phyloP scores from a whole-genome alignment of 2,329 filamentous ascomycete genomes.

The Colletotrichum echinochloae region DNA sequence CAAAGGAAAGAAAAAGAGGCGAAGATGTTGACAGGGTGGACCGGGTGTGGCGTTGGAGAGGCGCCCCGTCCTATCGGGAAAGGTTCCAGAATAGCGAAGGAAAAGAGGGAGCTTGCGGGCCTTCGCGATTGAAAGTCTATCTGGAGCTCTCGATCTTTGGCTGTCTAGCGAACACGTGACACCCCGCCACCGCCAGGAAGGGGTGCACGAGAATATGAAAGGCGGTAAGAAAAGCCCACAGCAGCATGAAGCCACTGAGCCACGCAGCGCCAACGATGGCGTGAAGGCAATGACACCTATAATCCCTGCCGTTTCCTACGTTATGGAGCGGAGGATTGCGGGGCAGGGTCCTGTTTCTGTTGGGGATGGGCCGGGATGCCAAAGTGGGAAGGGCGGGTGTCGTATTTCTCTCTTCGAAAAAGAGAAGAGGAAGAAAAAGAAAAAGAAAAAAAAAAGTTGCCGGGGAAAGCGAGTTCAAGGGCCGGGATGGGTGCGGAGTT shows the following conservation, averaged over 20 bases:
- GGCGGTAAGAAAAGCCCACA: constrained; percentile 1
- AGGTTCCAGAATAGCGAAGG: constrained; percentile 31
- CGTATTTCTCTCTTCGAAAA: constrained; percentile 14
- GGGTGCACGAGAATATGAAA: constrained; percentile 6
- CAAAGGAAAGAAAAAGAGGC: neutral
- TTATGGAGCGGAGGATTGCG: constrained; percentile 34
- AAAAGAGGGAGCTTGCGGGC: neutral
- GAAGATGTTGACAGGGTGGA: constrained; percentile 26
- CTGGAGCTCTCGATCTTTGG: constrained; percentile 1
- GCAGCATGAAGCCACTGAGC: constrained; percentile 4
- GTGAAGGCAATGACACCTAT: constrained; percentile 20
- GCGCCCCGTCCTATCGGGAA: constrained; percentile 20
- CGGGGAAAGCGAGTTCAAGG: constrained; percentile 14
- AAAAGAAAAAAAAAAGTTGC: constrained; percentile 22
- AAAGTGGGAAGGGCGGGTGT: constrained; percentile 32
- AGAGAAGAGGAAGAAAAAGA: constrained; percentile 5
- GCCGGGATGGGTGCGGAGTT: constrained; percentile 8
- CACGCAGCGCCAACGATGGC: constrained; percentile 19
- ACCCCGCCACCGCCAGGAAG: constrained; percentile 10
- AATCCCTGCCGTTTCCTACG: constrained; percentile 29
- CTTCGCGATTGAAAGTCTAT: neutral
- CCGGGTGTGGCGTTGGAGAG: constrained; percentile 33
- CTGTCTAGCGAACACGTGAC: constrained; percentile 10
- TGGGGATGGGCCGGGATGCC: constrained; percentile 39
- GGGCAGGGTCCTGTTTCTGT: constrained; percentile 41